Conservation (phyloP, 2,329 filamentous ascomycete genomes). For the Cryphonectria radicalis region DNA sequence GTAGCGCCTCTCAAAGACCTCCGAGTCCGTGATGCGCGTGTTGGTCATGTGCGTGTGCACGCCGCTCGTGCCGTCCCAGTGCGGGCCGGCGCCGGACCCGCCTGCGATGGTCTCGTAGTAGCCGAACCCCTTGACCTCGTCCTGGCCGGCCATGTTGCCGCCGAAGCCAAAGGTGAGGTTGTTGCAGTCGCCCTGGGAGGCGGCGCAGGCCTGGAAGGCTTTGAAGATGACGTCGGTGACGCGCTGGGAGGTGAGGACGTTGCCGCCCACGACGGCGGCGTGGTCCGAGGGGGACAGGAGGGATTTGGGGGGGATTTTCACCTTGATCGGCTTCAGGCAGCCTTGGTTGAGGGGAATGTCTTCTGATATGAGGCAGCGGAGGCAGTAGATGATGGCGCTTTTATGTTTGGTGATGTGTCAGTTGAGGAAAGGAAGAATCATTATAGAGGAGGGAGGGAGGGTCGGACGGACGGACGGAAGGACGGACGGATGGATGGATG, state of each 20-base stretch:
- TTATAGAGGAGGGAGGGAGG: not conserved
- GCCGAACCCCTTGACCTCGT: constrained; percentile 74
- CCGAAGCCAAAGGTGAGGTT: constrained; percentile 85
- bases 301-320: constrained; percentile 72
- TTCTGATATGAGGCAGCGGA: constrained; percentile 77
- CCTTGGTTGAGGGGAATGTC: constrained; percentile 89
- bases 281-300: constrained; percentile 77
- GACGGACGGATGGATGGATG: too few relatives aligned
- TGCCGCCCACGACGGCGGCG: constrained; percentile 82
- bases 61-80: constrained; percentile 74
- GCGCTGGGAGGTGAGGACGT: constrained; percentile 78
- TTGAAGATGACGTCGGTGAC: constrained; percentile 83
- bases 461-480: too few relatives aligned
- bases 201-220: constrained; percentile 79
- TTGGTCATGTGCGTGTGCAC: constrained; percentile 91
- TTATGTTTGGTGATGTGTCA: constrained; percentile 9
- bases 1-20: constrained; percentile 78
- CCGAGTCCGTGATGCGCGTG: constrained; percentile 79
- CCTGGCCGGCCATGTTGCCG: constrained; percentile 62
- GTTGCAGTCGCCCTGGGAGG: constrained; percentile 80
- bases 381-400: constrained; percentile 80
- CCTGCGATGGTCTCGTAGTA: constrained; percentile 88
- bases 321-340: constrained; percentile 76
- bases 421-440: constrained; percentile 18
- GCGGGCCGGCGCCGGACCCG: constrained; percentile 72